Conservation (phyloP, 441 rosid genomes). For the Macaranga tanarius region DNA sequence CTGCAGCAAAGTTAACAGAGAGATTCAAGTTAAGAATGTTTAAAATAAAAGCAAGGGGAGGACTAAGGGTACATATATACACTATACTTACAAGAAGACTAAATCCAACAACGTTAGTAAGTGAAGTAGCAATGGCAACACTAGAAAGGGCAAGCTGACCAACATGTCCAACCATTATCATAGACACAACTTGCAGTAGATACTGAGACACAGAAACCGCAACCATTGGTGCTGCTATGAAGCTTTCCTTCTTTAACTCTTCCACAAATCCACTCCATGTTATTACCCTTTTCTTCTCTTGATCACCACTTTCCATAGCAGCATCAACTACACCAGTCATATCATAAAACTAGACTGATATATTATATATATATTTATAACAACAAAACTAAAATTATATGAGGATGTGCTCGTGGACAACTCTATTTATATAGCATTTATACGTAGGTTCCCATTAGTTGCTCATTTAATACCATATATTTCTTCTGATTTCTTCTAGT, state of each 20-base stretch:
- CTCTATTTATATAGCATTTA: no score
- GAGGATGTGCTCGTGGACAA: no score
- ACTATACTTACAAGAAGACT: constrained; percentile 33
- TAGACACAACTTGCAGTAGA: constrained; percentile 35
- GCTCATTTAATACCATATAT: no score
- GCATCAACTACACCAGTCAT: background rate
- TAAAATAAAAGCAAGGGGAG: no score
- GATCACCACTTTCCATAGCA: constrained; percentile 3
- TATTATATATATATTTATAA: no score
- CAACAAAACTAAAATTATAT: no score
- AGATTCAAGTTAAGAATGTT: background rate
- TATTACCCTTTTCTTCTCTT: constrained; percentile 25
- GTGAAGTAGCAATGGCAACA: constrained; percentile 45
- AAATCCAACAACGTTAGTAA: constrained; percentile 43
- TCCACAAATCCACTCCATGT: constrained; percentile 23
- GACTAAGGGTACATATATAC: background rate
- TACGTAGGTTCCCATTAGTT: no score
- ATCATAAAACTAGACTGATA: no score
- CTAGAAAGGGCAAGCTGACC: constrained; percentile 37
- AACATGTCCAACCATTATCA: constrained; percentile 40
- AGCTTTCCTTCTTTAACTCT: constrained; percentile 31
- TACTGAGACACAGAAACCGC: constrained; percentile 39
- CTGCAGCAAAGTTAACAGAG: no score
- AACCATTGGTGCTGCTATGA: constrained; percentile 45
- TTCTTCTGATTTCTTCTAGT: no score